Base-by-base conservation (phyloP, 352 stramenopile genomes). In the Phytopythium cucurbitacearum region DNA sequence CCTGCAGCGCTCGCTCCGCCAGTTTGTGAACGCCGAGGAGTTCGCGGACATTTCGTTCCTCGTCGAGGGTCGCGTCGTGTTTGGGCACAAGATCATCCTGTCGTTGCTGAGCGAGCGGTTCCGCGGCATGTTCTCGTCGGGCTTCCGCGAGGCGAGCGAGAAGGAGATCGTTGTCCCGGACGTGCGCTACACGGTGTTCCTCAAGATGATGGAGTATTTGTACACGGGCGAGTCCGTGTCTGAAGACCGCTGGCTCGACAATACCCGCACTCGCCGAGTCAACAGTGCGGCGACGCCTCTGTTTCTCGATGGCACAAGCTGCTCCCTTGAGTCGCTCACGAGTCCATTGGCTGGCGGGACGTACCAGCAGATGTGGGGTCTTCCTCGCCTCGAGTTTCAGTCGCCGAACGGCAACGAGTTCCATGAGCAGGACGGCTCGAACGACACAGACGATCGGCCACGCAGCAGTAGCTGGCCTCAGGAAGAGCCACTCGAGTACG, bases 21-120 rank as follows among this genome's bases (percentile, higher is more conserved):
- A 95, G 42, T 98, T 96, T 69, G 89, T 95, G 51, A 95, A 98
- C 62, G 82, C 85, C 49, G 80, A 96, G 41, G 85, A 97, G 58
- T 98, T 98, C 60, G 92, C 91, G 6, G 94, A 98, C 59, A 96
- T 98, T 49, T 97, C 88, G 4, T 98, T 99, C 64, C 57, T 98
- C 11, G 92, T 99, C 0, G 94, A 99, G 74, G 93, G 92, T 6
- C 75, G 79, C 47, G 77, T 89, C 21, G 78, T 99, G 15, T 97
- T 93, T 52, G 95, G 80, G 33, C 94, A 98, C 76, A 98, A 98
- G 45, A 69, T 99, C 39, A 89, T 98, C 8, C 57, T 99, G 37
- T 96, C 89, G 21, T 73, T 96, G 7, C 69, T 96, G 12, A 98
- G 91, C 39, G 91, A 97, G 54, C 92, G 88, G 15, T 99, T 98